phyloP scores from a whole-genome alignment of 352 stramenopile species.

The Phytopythium ostracodes region DNA sequence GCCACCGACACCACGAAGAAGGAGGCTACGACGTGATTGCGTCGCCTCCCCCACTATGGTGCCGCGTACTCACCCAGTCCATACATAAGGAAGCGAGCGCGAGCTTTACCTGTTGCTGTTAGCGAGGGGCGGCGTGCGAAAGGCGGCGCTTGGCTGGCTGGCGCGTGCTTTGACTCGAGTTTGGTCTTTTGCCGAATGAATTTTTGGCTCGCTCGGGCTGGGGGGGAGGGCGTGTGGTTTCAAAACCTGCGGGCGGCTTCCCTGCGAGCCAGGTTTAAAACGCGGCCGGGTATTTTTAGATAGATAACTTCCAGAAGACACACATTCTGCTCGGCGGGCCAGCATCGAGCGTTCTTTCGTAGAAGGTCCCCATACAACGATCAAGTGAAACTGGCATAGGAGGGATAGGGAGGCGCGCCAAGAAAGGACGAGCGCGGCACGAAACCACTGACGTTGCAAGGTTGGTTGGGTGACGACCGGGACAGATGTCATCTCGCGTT shows the following conservation, averaged over 20 bases:
- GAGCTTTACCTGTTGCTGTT: slow-evolving; percentile 38
- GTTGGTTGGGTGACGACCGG: neutral
- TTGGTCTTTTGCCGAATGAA: slow-evolving; percentile 88
- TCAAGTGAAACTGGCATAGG: neutral
- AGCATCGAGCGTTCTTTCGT: neutral
- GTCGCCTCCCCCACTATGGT: neutral
- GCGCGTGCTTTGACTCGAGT: slow-evolving; percentile 67
- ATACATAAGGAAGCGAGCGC: neutral
- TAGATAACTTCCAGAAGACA: slow-evolving; percentile 4
- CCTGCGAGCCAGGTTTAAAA: slow-evolving; percentile 15
- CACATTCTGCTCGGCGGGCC: neutral
- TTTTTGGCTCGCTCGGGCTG: slow-evolving; percentile 29
- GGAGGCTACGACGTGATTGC: neutral
- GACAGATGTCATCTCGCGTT: neutral
- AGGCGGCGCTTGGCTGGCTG: slow-evolving; percentile 64
- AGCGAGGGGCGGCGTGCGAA: slow-evolving; percentile 20
- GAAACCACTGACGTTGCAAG: slow-evolving; percentile 9
- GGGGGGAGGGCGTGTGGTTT: slow-evolving; percentile 13
- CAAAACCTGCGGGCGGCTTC: slow-evolving; percentile 17
- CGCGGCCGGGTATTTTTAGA: slow-evolving; percentile 7
- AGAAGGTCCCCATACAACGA: slow-evolving; percentile 2
- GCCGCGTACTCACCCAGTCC: neutral
- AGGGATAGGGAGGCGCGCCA: neutral
- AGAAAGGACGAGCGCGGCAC: slow-evolving; percentile 3
- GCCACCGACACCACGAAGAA: neutral